Percentiles rank a stretch among this genome's conserved stretches.
phyloP scores from a whole-genome alignment of 2,329 filamentous ascomycete species.

The Fusarium sp. region DNA sequence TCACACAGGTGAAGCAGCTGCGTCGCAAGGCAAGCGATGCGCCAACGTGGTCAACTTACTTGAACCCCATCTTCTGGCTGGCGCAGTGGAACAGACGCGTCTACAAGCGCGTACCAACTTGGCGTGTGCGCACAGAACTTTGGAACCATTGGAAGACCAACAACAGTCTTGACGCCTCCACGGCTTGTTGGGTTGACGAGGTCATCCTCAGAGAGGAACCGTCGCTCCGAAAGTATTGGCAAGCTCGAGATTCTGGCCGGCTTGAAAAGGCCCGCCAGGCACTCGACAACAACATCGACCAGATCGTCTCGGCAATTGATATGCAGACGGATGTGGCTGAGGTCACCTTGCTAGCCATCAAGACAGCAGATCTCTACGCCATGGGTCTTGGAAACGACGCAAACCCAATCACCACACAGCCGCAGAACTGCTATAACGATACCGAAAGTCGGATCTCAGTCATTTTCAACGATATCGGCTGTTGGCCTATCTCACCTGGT shows the following conservation, averaged over 20 bases:
- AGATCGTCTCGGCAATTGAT: conserved; percentile 33
- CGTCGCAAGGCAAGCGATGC: not conserved
- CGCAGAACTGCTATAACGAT: conserved; percentile 33
- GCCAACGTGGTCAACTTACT: not conserved
- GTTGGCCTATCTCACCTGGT: conserved; percentile 36
- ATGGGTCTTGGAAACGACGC: conserved; percentile 39
- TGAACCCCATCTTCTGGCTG: not conserved
- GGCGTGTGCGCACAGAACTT: conserved; percentile 34
- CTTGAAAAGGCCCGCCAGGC: conserved; percentile 13
- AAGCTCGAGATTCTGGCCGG: conserved; percentile 22
- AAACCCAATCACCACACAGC: conserved; percentile 32
- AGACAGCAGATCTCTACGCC: conserved; percentile 36
- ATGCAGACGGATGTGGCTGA: conserved; percentile 37
- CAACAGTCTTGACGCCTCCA: conserved; percentile 25
- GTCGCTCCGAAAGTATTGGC: conserved; percentile 26
- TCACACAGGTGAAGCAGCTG: not conserved
- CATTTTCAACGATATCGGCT: conserved; percentile 38
- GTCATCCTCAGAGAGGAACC: conserved; percentile 33
- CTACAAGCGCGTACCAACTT: conserved; percentile 32
- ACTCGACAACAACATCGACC: conserved; percentile 28
- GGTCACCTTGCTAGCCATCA: conserved; percentile 27
- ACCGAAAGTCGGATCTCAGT: conserved; percentile 31
- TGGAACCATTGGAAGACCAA: conserved; percentile 34
- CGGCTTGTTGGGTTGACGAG: conserved; percentile 38
- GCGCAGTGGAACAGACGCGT: conserved; percentile 24